Base-by-base conservation (phyloP, 2,329 filamentous ascomycete species). In the Epichloe elymi region DNA sequence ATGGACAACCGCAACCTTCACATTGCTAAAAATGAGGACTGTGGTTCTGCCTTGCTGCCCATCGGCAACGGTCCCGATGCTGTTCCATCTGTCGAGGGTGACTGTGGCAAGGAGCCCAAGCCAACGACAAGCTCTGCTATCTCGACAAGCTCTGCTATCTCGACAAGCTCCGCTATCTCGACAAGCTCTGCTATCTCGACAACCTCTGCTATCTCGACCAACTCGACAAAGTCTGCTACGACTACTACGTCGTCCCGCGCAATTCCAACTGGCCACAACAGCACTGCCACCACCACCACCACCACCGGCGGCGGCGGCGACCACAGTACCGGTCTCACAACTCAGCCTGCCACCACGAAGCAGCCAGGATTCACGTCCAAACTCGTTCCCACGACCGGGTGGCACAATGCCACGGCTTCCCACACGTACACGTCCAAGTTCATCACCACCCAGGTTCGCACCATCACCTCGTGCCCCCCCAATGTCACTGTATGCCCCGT, bases 11-110 rank as follows among this genome's bases (percentile, higher is more conserved):
- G 60, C 23, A 61, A 66, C 26, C 58, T 71, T 41, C 64, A 68
- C 53, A 43, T 71, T 7, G 69, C 63, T 5, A 64, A 65, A 48
- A 65, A 64, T 19, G 62, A 61, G 41, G 63, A 70, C 48, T 72
- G 68, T 54, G 69, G 68, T 26, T 59, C 65, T 20, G 61, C 65
- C 23, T 59, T 71, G 7, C 56, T 69, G 12, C 54, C 66, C 23
- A 67, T 71, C 26, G 65, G 66, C 6, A 58, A 65, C 61, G 61
- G 74, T 57, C 58, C 76, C 4, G 51, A 65, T 35, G 60, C 66
- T 30, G 64, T 68, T 17, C 63, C 63, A 6, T 60, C 61, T 14
- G 33, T 63, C 17, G 52, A 56, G 17, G 66, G 66, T 30, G 61
- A 64, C 48, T 68, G 66, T 19, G 54, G 57, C 15, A 53, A 57